These are phyloP conservation scores for Chlorokybus atmophyticus DNA, from an alignment of 139 green algal species.

Conservation along the genomic window DNA sequence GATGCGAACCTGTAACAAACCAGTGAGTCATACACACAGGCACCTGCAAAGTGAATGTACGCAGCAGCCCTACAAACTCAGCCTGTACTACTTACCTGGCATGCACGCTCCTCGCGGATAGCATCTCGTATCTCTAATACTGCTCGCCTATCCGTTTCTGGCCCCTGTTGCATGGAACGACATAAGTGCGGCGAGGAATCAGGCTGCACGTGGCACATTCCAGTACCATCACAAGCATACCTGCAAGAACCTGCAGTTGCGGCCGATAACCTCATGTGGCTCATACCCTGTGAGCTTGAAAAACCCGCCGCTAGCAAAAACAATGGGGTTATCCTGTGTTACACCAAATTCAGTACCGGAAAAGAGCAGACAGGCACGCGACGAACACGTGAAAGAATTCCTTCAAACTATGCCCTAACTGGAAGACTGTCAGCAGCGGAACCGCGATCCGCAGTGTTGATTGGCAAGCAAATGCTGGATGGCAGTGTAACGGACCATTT, in stretches of 20 bases:
- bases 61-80: too few relatives aligned
- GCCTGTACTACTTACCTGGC: slow-evolving; percentile 4
- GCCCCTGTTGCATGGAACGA: slow-evolving; percentile 43
- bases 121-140: slow-evolving; percentile 56
- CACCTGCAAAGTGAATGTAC: too few relatives aligned
- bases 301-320: slow-evolving; percentile 86
- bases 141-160: slow-evolving; percentile 57
- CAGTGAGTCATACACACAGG: too few relatives aligned
- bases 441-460: too few relatives aligned
- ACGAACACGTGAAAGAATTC: slow-evolving; percentile 71
- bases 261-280: slow-evolving; percentile 80
- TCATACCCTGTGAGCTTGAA: slow-evolving; percentile 88
- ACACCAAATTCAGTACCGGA: too few relatives aligned
- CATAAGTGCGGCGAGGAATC: neutral
- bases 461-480: too few relatives aligned
- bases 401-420: too few relatives aligned
- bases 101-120: slow-evolving; percentile 5
- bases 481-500: too few relatives aligned
- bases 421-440: too few relatives aligned
- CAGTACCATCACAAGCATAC: too few relatives aligned
- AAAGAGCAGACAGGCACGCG: slow-evolving; percentile 80
- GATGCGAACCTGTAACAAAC: too few relatives aligned
- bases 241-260: slow-evolving; percentile 96
- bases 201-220: too few relatives aligned
- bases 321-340: slow-evolving; percentile 80